phyloP scores from a whole-genome alignment of 768 basidiomycete genomes.

The Phylloporus sp. region DNA sequence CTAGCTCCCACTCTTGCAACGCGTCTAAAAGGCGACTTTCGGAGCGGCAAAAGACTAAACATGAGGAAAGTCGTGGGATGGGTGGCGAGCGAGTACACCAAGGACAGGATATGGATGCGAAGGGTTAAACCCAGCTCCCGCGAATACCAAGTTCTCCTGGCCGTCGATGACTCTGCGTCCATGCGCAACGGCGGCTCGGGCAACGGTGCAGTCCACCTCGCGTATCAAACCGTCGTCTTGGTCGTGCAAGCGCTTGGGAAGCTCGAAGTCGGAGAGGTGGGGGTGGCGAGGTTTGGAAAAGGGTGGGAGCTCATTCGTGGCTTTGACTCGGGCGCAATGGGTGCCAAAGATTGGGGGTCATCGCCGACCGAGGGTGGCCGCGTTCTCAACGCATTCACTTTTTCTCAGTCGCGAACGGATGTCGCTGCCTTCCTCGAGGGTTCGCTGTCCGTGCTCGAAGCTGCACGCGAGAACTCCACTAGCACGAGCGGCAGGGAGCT shows the following conservation, averaged over 20 bases:
- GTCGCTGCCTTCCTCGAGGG: slow-evolving; percentile 78
- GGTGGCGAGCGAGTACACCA: slow-evolving; percentile 98
- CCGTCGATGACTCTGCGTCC: slow-evolving; percentile 93
- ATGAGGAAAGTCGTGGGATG: slow-evolving; percentile 99
- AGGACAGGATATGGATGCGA: slow-evolving; percentile 98
- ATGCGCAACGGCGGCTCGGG: slow-evolving; percentile 48
- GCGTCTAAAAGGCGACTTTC: slow-evolving; percentile 92
- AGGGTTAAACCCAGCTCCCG: slow-evolving; percentile 90
- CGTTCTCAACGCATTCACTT: slow-evolving; percentile 81
- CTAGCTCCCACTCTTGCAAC: slow-evolving; percentile 94
- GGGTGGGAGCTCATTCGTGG: slow-evolving; percentile 83
- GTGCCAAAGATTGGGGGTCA: slow-evolving; percentile 46
- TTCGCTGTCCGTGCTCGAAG: slow-evolving; percentile 69
- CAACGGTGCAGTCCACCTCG: slow-evolving; percentile 63
- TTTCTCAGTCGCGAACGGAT: slow-evolving; percentile 87
- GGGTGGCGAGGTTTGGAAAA: slow-evolving; percentile 87
- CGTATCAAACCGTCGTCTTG: slow-evolving; percentile 89
- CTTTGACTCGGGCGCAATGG: slow-evolving; percentile 82
- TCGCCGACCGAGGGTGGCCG: slow-evolving; percentile 27
- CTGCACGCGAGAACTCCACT: slow-evolving; percentile 65
- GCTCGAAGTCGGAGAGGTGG: slow-evolving; percentile 94
- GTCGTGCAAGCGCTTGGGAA: slow-evolving; percentile 87
- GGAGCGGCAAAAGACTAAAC: slow-evolving; percentile 94
- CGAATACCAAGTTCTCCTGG: slow-evolving; percentile 93
- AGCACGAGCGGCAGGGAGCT: slow-evolving; percentile 68